Conservation (phyloP, 495 filamentous ascomycete genomes). For the Viridothelium virens region DNA sequence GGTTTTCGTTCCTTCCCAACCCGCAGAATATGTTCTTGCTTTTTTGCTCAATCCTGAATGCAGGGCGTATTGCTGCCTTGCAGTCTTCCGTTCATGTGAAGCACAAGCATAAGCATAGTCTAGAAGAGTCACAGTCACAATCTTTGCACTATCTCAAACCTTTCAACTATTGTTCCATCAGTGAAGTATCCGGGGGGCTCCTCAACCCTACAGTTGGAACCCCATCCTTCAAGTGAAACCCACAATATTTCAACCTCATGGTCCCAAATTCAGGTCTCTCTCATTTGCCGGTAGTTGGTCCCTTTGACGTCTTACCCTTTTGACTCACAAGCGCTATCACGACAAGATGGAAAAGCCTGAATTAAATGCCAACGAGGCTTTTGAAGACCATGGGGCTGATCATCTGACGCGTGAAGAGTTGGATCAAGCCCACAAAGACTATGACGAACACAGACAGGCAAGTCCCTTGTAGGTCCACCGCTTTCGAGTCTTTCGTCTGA, state of each 20-base stretch:
- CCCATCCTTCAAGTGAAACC: neutral
- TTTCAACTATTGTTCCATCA: neutral
- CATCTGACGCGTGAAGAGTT: neutral
- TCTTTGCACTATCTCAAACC: neutral
- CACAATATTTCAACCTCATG: neutral
- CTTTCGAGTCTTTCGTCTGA: neutral
- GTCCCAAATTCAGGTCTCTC: neutral
- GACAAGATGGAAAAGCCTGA: neutral
- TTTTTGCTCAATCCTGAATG: neutral
- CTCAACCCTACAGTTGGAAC: neutral
- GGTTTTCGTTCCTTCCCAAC: neutral
- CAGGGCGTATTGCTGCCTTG: slow-evolving; percentile 2
- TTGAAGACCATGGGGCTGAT: neutral
- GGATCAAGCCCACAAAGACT: slow-evolving; percentile 3
- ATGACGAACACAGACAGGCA: slow-evolving; percentile 2
- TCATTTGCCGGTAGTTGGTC: neutral
- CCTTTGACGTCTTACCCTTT: neutral
- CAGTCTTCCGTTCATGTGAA: neutral
- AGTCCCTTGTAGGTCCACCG: neutral
- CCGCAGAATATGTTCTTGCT: neutral
- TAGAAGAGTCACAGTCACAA: neutral
- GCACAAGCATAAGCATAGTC: neutral
- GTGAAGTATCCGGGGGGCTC: neutral
- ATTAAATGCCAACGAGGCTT: neutral
- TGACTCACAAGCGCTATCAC: neutral